Percentiles rank a stretch among this genome's conserved stretches.
Evolutionary conservation across 768 basidiomycete species (phyloP).

Genomic region (Pleurotus salmoneostramineus): DNA sequence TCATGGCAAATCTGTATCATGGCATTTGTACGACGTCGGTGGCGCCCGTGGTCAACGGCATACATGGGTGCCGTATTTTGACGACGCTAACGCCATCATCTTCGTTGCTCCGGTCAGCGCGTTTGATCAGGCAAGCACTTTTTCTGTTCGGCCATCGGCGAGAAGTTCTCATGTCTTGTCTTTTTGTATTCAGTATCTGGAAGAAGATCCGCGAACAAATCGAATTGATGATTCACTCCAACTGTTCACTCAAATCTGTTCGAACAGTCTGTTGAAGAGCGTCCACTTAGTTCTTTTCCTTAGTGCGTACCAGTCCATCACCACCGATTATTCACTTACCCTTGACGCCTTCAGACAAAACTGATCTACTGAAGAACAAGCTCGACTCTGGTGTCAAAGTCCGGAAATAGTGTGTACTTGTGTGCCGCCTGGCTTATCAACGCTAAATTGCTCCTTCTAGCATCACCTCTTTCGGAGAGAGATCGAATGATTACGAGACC

Average conservation of each 20-base stretch:
- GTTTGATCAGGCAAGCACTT: slow-evolving; percentile 59
- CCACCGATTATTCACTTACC: not conserved
- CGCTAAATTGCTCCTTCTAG: slow-evolving; percentile 27
- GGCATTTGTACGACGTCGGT: slow-evolving; percentile 72
- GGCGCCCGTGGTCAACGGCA: slow-evolving; percentile 71
- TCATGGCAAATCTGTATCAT: slow-evolving; percentile 71
- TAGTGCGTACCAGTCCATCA: slow-evolving; percentile 30
- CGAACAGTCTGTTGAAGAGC: slow-evolving; percentile 73
- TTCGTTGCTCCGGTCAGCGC: slow-evolving; percentile 78
- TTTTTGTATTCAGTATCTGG: slow-evolving; percentile 56
- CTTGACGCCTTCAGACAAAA: slow-evolving; percentile 50
- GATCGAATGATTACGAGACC: slow-evolving; percentile 77
- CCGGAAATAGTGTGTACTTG: slow-evolving; percentile 67
- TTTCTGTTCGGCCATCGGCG: slow-evolving; percentile 3
- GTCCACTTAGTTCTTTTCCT: slow-evolving; percentile 59
- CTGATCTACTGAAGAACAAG: slow-evolving; percentile 72
- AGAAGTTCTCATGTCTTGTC: not conserved
- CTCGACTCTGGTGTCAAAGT: slow-evolving; percentile 66
- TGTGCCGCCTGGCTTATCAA: not conserved
- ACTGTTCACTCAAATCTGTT: slow-evolving; percentile 82
- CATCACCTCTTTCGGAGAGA: slow-evolving; percentile 78
- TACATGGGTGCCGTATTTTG: slow-evolving; percentile 75
- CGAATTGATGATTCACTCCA: slow-evolving; percentile 88
- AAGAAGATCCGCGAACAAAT: slow-evolving; percentile 83
- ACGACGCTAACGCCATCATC: slow-evolving; percentile 77